These are phyloP conservation scores for Trichoderma erinaceum DNA, from an alignment of 495 filamentous ascomycete species.

Conservation along the genomic window DNA sequence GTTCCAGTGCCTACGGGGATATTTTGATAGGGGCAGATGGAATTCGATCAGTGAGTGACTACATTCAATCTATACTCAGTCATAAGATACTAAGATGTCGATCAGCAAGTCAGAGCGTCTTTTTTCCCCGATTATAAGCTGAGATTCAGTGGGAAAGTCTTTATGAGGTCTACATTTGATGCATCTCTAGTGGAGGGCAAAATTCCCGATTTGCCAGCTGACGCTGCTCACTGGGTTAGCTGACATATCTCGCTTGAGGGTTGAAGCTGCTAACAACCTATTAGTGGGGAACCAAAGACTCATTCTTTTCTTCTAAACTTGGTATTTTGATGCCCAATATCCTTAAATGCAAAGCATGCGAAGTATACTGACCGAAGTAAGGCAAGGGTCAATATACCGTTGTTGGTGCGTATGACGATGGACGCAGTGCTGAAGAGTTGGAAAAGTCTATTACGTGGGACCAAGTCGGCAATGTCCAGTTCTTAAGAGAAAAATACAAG, in stretches of 20 bases:
- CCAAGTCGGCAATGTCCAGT: not conserved
- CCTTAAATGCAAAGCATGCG: not conserved
- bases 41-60: not conserved
- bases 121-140: not conserved
- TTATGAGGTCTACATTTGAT: constrained; percentile 7
- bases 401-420: not conserved
- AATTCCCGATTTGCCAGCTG: not conserved
- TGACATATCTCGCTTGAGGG: not conserved
- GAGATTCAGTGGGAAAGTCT: not conserved
- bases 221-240: not conserved
- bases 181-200: constrained; percentile 1
- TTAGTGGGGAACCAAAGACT: not conserved
- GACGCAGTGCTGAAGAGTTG: constrained; percentile 4
- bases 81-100: not conserved
- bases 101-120: not conserved
- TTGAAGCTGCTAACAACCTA: not conserved
- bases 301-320: constrained; percentile 1
- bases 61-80: not conserved
- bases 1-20: not conserved
- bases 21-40: constrained; percentile 4
- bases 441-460: constrained; percentile 8
- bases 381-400: constrained; percentile 6
- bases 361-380: not conserved
- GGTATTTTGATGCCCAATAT: not conserved
- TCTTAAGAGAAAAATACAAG: constrained; percentile 1